phyloP scores from a whole-genome alignment of 768 basidiomycete species.

The Lactarius tabidus region DNA sequence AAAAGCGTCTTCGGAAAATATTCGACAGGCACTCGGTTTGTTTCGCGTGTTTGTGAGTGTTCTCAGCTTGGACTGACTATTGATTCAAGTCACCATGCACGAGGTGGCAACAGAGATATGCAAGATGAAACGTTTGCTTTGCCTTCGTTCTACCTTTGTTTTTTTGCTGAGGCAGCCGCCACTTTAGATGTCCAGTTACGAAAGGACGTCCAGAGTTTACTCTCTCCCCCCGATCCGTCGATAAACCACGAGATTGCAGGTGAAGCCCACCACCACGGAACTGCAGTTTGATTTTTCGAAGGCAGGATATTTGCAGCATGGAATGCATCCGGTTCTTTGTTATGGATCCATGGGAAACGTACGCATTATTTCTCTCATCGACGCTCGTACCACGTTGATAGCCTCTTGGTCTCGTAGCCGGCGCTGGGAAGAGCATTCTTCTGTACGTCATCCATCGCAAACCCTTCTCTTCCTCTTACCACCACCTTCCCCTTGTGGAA shows the following conservation, averaged over 20 bases:
- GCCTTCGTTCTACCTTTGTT: fast-evolving
- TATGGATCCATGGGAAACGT: conserved; percentile 19
- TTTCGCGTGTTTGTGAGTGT: background rate
- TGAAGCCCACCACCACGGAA: background rate
- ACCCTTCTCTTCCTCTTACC: too few relatives aligned
- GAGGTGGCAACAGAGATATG: background rate
- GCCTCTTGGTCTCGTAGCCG: background rate
- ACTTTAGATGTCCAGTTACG: conserved; percentile 2
- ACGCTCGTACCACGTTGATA: background rate
- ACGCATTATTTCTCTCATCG: background rate
- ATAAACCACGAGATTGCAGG: background rate
- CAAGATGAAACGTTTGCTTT: conserved; percentile 11
- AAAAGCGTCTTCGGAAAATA: background rate
- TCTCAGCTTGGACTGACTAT: background rate
- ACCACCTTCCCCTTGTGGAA: too few relatives aligned
- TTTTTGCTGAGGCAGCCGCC: background rate
- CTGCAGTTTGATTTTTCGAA: conserved; percentile 1
- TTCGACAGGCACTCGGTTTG: background rate
- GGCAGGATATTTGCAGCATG: background rate
- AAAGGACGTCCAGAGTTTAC: background rate
- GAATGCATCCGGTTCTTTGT: background rate
- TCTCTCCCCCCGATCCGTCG: conserved; percentile 8
- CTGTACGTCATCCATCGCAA: too few relatives aligned
- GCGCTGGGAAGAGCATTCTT: conserved; percentile 7
- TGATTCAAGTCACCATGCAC: background rate